Base-by-base conservation (phyloP, 163 green algal genomes). In the Scenedesmus sp. region DNA sequence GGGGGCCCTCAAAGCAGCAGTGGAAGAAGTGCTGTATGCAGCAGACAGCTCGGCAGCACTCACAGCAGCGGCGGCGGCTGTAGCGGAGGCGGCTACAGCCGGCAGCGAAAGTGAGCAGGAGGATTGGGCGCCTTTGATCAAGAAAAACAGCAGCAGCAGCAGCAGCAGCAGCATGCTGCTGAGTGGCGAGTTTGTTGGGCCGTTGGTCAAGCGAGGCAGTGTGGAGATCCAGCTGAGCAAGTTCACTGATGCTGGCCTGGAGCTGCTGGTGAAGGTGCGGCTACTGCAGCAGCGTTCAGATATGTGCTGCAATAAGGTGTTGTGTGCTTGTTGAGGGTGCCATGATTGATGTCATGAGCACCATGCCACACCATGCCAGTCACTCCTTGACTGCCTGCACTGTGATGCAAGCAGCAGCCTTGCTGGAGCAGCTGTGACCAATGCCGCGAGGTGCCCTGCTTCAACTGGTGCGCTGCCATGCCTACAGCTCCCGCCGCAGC, bases 261-360 rank as follows among this genome's bases (percentile, higher is more conserved):
- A 91, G 87, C 87, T 91, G 9, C 87, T 91, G 16, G 74, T 91
- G 6, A 91, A 91, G 87, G 86, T 90, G 66, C 54, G 83, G 13
- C 5, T 15, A 52, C 16, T 54, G 23, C 56, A 76, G 16, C 23
- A 54, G 81, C 4, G 56, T 67, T 34, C 15, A 2, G 10, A n/a
- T 59, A 6, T 86, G 34, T 59, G 15, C 8, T 57, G 5, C 1
- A 26, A 1, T 59, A 26, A n/a, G 67, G 18, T 79, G 67, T 79
- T 20, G 67, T n/a, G 13, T 8, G 67, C 67, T 64, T 64, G 8
- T 10, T 64, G 8, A 64, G 10, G 59, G 59, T 64, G 59, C 34
- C 8, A 64, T 64, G 7, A 64, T 64, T 9, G 70, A 81, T 81
- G 20, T 54, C 34, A 46, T 46, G 34, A 46, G 34, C 66, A 76